Percentiles rank a stretch among this genome's conserved stretches.
phyloP scores from a whole-genome alignment of 495 filamentous ascomycete species.

The Penicillium goetzii region DNA sequence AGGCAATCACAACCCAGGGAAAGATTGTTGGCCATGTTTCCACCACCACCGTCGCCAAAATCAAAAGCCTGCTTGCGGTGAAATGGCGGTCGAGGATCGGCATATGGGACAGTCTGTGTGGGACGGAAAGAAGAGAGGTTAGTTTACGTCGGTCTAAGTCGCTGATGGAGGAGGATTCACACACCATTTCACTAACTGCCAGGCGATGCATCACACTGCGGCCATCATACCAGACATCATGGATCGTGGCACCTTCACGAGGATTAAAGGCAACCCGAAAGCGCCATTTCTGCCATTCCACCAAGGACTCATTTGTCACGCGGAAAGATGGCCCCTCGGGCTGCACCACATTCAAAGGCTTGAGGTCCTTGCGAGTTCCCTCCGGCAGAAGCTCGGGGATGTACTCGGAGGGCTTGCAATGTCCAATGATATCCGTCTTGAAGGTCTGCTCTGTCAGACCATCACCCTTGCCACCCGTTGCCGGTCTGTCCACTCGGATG shows the following conservation, averaged over 20 bases:
- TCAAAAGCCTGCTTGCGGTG: slow-evolving; percentile 76
- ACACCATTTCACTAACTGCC: slow-evolving; percentile 71
- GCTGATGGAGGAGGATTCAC: slow-evolving; percentile 3
- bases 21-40: slow-evolving; percentile 70
- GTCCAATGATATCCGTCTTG: slow-evolving; percentile 54
- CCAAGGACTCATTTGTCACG: slow-evolving; percentile 53
- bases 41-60: slow-evolving; percentile 71
- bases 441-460: slow-evolving; percentile 43
- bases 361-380: slow-evolving; percentile 68
- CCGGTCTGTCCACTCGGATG: slow-evolving; percentile 55
- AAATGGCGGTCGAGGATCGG: slow-evolving; percentile 68
- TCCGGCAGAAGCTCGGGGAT: slow-evolving; percentile 62
- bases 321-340: slow-evolving; percentile 79
- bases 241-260: slow-evolving; percentile 69
- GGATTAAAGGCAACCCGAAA: slow-evolving; percentile 71
- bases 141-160: no score
- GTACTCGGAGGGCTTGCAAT: slow-evolving; percentile 65
- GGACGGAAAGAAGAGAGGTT: neutral
- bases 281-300: slow-evolving; percentile 72
- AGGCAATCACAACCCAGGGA: slow-evolving; percentile 72
- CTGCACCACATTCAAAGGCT: slow-evolving; percentile 77
- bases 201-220: slow-evolving; percentile 73
- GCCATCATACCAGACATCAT: slow-evolving; percentile 74
- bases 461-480: slow-evolving; percentile 52
- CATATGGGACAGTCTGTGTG: slow-evolving; percentile 61